phyloP scores from a whole-genome alignment of 2,329 filamentous ascomycete species.

The Fusarium floridanum region DNA sequence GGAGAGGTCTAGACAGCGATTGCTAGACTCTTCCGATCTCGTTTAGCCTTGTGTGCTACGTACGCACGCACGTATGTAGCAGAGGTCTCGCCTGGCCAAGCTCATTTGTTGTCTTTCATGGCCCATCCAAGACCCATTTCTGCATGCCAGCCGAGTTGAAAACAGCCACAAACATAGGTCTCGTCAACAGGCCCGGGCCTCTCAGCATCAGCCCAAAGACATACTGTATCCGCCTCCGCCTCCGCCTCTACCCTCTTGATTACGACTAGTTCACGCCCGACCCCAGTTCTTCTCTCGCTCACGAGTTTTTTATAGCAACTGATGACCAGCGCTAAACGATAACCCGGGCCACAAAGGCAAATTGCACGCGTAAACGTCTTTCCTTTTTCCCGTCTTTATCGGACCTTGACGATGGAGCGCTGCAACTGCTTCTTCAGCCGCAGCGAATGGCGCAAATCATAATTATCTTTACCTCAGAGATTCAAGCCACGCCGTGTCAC shows the following conservation, averaged over 20 bases:
- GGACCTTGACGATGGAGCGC: neutral
- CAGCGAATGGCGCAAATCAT: neutral
- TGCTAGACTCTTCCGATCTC: slow-evolving; percentile 17
- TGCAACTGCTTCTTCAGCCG: neutral
- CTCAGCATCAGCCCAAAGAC: neutral
- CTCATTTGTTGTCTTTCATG: slow-evolving; percentile 10
- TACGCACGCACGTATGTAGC: neutral
- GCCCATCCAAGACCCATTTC: slow-evolving; percentile 13
- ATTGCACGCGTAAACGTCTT: slow-evolving; percentile 30
- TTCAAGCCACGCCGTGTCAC: slow-evolving; percentile 19
- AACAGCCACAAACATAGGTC: slow-evolving; percentile 1
- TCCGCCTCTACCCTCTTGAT: slow-evolving; percentile 11
- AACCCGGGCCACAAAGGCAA: slow-evolving; percentile 24
- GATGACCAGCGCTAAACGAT: slow-evolving; percentile 17
- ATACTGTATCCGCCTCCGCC: slow-evolving; percentile 12
- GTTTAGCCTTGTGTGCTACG: slow-evolving; percentile 7
- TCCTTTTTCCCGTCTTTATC: slow-evolving; percentile 15
- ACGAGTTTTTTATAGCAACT: slow-evolving; percentile 43
- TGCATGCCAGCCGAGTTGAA: slow-evolving; percentile 10
- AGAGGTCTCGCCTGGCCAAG: neutral
- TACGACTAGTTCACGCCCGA: slow-evolving; percentile 14
- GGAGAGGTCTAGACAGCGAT: slow-evolving; percentile 19
- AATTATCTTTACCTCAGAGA: neutral
- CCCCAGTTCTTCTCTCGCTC: slow-evolving; percentile 11
- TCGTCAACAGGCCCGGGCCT: neutral